These are phyloP conservation scores for Tetrahymena borealis DNA, from an alignment of 73 alveolate species.

Conservation along the genomic window DNA sequence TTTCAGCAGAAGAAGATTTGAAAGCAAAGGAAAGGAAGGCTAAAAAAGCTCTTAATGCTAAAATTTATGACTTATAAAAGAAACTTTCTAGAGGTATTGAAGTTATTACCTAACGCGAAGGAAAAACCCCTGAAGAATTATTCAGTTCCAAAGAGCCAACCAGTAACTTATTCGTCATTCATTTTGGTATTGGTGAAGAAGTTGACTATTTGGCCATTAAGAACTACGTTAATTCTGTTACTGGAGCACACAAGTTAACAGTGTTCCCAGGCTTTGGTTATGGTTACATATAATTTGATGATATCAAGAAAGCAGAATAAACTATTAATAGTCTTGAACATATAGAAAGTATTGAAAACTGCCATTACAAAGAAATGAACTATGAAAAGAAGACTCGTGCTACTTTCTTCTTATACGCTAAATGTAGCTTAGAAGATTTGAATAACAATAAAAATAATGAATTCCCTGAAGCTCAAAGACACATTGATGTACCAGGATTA, in stretches of 20 bases:
- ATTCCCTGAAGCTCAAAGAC: slow-evolving; percentile 29
- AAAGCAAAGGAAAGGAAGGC: not conserved
- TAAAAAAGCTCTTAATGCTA: not conserved
- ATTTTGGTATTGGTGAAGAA: slow-evolving; percentile 41
- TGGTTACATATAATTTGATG: slow-evolving; percentile 20
- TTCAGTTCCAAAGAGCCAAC: slow-evolving; percentile 18
- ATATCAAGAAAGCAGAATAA: not conserved
- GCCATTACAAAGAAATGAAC: slow-evolving; percentile 4
- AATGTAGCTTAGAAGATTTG: not conserved
- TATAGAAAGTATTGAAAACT: not conserved
- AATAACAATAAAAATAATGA: slow-evolving; percentile 21
- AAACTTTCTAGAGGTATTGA: not conserved
- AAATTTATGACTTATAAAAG: not conserved
- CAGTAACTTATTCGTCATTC: slow-evolving; percentile 26
- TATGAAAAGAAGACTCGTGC: slow-evolving; percentile 34
- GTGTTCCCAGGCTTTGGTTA: slow-evolving; percentile 30
- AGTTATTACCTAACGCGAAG: not conserved
- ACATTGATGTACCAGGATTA: slow-evolving; percentile 60
- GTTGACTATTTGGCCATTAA: slow-evolving; percentile 16
- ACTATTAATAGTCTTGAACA: not conserved
- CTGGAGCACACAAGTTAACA: slow-evolving; percentile 14
- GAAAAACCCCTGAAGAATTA: not conserved
- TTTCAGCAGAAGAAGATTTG: not conserved
- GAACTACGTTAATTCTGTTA: slow-evolving; percentile 1
- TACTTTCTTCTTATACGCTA: slow-evolving; percentile 30